Base-by-base conservation (phyloP, 169 alveolate species). In the Babesia bovis region DNA sequence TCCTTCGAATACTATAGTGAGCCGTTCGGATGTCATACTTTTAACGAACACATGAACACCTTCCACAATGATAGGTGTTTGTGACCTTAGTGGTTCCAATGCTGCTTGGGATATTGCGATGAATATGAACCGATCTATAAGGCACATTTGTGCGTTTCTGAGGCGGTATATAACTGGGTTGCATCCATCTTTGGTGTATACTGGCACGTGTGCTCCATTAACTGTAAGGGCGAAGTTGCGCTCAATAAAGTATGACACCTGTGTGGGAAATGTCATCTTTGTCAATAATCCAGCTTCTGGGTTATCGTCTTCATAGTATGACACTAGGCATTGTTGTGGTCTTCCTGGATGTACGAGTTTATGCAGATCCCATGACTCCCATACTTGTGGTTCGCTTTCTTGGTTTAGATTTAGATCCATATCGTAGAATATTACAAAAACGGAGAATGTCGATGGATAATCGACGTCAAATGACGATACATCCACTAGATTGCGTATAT, bases 361-460 rank as follows among this genome's bases (percentile, higher is more conserved):
- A 55, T 78, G 87, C 40, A 51, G 36, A 47, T 67, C 73, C 87
- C 87, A 78, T 25, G 66, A 23, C 73, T 78, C 87, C 87, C 87
- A 78, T 17, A 78, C 60, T 42, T 33, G 21, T 21, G 33, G 1
- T 19, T 51, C 56, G 15, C 72, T 58, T 40, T 17, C 50, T 38
- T 40, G 65, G 47, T 58, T 32, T 23, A 30, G 26, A 28, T 12
- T 0, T 28, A 61, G 55, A 13, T 67, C 58, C 41, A 75, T n/a
- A 38, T 78, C 87, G 69, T 59, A 78, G 53, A 78, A 78, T 21
- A 69, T 32, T 44, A 68, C 83, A 42, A 65, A 58, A 23, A 78
- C 76, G 19, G 83, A 45, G 36, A 78, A 78, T 23, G 74, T 63
- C 13, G 83, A 40, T n/a, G 87, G 87, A 38, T 67, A 78, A 63